phyloP scores from a whole-genome alignment of 225 moss, liverwort and hornwort species.

The Thuidium tamariscinum region DNA sequence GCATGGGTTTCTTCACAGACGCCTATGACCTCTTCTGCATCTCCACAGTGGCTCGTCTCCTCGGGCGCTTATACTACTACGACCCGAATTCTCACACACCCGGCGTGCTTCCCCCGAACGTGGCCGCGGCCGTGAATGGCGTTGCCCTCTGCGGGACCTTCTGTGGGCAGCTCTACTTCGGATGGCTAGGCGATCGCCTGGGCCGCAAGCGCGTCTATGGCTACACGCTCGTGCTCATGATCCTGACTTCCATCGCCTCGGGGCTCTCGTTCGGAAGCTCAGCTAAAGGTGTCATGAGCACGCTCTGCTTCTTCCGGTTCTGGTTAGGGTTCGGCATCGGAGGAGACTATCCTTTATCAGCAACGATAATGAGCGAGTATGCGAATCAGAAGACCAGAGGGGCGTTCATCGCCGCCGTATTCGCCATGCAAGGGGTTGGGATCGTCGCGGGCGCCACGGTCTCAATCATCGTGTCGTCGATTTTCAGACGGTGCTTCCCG shows the following conservation, averaged over 20 bases:
- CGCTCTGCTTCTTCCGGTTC: constrained; percentile 42
- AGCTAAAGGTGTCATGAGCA: constrained; percentile 36
- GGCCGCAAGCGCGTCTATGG: constrained; percentile 40
- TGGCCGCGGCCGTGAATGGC: constrained; percentile 36
- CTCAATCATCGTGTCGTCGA: constrained; percentile 8
- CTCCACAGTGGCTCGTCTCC: constrained; percentile 21
- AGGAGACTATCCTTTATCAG: constrained; percentile 16
- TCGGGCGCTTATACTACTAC: constrained; percentile 28
- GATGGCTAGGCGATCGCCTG: constrained; percentile 30
- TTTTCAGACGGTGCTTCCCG: constrained; percentile 3
- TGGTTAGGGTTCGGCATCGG: constrained; percentile 30
- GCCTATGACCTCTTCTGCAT: constrained; percentile 45
- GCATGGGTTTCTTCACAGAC: constrained; percentile 76
- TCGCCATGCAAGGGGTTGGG: constrained; percentile 34
- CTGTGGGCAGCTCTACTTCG: constrained; percentile 39
- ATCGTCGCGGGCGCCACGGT: constrained; percentile 34
- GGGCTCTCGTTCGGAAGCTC: constrained; percentile 35
- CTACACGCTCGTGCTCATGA: constrained; percentile 40
- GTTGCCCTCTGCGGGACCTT: constrained; percentile 41
- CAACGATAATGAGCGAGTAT: constrained; percentile 35
- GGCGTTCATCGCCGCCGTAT: constrained; percentile 39
- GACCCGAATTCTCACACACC: constrained; percentile 1
- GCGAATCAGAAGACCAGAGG: constrained; percentile 32
- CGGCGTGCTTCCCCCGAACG: constrained; percentile 32
- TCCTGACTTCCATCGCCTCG: constrained; percentile 14